Base-by-base conservation (phyloP, 208 protist species). In the Balamuthia mandrillaris region DNA sequence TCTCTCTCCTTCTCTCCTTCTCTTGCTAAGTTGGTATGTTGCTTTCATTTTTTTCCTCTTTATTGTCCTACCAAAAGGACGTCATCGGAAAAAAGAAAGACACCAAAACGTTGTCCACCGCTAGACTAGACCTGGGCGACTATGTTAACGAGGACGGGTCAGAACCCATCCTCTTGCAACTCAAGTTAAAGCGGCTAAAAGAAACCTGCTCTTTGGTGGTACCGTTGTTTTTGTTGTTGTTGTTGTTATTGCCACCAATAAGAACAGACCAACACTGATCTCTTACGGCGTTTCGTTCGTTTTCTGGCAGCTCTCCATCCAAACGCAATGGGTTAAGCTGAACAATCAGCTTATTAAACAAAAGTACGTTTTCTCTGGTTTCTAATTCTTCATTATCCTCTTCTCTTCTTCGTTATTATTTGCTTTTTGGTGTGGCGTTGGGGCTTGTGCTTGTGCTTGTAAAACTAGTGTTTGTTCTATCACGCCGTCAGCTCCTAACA, bases 181-280 rank as follows among this genome's bases (percentile, higher is more conserved):
- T 82, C 52, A 82, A 82, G 54, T 82, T 82, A 45, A 82, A 82
- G 54, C 58, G 63, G 51, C 51, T 27, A 18, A 82, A 82, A 42
- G 74, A 82, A n/a, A 82, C 74, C 10, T 39, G 51, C 0, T 65
- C 74, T 21, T 42, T 82, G n/a, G 74, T 82, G 21, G 74, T 82
- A 82, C 27, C 31, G n/a, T 27, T 49, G 31, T 42, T 12, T 27
- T 21, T 33, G 27, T 54, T 51, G 10, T 3, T 31, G 2, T n/a
- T 77, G 2, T 6, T 37, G 5, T 37, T 58, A 29, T 41, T 18
- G 21, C n/a, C 4, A 16, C 21, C 6, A 3, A 54, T 35, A 44
- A 16, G 58, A 12, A 68, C 29, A 35, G 14, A 10, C 29, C 10
- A 68, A 68, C 35, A n/a, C 2, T 35, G 24, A 29, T 21, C 5